phyloP scores from a whole-genome alignment of 179 eudicot genomes.

The Silene noctiflora region DNA sequence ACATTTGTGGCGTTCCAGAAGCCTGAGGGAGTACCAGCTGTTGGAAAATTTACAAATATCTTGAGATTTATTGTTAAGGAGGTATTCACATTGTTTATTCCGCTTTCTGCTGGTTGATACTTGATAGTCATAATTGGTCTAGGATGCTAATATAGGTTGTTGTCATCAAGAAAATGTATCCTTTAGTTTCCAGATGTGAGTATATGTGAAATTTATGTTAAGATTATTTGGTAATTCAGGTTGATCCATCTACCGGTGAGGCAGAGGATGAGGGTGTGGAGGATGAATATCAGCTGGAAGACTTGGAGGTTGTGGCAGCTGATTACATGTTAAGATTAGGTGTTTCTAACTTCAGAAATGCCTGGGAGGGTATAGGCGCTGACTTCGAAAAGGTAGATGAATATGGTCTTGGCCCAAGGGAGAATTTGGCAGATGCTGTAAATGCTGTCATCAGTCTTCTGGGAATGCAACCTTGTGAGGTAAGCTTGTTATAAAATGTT shows the following conservation, averaged over 20 bases:
- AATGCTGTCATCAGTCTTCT: conserved; percentile 75
- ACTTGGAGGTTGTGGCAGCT: conserved; percentile 81
- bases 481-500: conserved; percentile 27
- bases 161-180: not conserved
- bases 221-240: conserved; percentile 39
- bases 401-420: conserved; percentile 95
- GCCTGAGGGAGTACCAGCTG: conserved; percentile 82
- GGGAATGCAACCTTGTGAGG: conserved; percentile 99
- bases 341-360: conserved; percentile 86
- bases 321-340: conserved; percentile 87
- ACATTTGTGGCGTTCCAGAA: conserved; percentile 89
- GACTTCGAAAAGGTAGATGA: conserved; percentile 86
- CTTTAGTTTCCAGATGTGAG: not conserved
- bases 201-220: not conserved
- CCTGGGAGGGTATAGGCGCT: conserved; percentile 88
- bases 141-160: not conserved
- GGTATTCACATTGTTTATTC: conserved; percentile 35
- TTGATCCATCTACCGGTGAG: conserved; percentile 95
- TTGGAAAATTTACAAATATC: conserved; percentile 76
- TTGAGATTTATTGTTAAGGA: conserved; percentile 84
- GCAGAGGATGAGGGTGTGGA: conserved; percentile 95
- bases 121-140: not conserved
- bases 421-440: conserved; percentile 85
- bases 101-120: not conserved
- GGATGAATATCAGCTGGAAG: conserved; percentile 97